phyloP scores from a whole-genome alignment of 108 stramenopile species.

The Nitzschia sp. region DNA sequence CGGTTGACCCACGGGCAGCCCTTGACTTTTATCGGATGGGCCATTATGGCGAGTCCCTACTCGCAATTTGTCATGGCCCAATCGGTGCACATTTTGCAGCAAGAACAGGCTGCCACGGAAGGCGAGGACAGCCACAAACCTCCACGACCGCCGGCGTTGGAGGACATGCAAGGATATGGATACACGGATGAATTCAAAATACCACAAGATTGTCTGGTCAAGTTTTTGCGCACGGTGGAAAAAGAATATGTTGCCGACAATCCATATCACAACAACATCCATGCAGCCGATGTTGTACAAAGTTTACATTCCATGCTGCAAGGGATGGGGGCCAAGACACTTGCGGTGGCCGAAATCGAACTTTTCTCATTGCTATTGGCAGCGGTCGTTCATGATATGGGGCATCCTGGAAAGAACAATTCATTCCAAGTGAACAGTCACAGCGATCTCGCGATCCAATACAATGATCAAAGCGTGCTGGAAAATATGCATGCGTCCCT shows the following conservation, averaged over 20 bases:
- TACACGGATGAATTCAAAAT: constrained; percentile 41
- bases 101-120: constrained; percentile 14
- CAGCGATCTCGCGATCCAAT: constrained; percentile 62
- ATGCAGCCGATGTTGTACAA: constrained; percentile 69
- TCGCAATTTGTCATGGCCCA: constrained; percentile 49
- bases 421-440: constrained; percentile 62
- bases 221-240: constrained; percentile 42
- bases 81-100: neutral
- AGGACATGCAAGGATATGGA: constrained; percentile 34
- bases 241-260: constrained; percentile 39
- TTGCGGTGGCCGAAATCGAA: constrained; percentile 30
- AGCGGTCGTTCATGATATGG: constrained; percentile 82
- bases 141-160: neutral
- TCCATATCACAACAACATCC: constrained; percentile 60
- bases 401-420: constrained; percentile 86
- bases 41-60: constrained; percentile 54
- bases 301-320: constrained; percentile 52
- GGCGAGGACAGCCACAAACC: neutral
- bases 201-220: constrained; percentile 28
- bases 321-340: constrained; percentile 36
- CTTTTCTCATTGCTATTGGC: constrained; percentile 55
- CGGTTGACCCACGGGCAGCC: constrained; percentile 44
- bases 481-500: constrained; percentile 69
- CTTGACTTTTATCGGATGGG: constrained; percentile 59
- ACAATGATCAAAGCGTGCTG: constrained; percentile 75